These are phyloP conservation scores for Eimeria necatrix DNA, from an alignment of 169 alveolate genomes.

Conservation along the genomic window DNA sequence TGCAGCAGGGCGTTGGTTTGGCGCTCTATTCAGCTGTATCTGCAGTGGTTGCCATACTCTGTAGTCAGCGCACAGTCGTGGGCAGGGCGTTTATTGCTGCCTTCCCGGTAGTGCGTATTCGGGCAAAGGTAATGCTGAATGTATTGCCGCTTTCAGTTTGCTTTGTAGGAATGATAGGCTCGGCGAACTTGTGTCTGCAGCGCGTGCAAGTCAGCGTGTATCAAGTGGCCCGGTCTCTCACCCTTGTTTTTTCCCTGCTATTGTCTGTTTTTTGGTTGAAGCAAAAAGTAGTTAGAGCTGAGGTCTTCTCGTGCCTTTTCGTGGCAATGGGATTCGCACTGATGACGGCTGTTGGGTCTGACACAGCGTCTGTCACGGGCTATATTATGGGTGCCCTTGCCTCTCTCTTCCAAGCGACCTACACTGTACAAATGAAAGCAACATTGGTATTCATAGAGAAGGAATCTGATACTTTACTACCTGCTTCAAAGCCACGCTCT, in stretches of 20 bases:
- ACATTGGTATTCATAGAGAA: constrained; percentile 60
- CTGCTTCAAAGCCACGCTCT: not conserved
- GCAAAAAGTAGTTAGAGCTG: constrained; percentile 75
- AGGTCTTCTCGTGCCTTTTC: constrained; percentile 83
- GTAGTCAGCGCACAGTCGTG: not conserved
- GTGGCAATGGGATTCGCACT: constrained; percentile 83
- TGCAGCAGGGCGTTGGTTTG: constrained; percentile 81
- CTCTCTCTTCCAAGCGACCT: constrained; percentile 85
- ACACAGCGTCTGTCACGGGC: constrained; percentile 82
- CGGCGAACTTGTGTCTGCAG: constrained; percentile 83
- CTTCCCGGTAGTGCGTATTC: constrained; percentile 40
- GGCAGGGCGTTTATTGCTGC: not conserved
- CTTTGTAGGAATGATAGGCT: constrained; percentile 85
- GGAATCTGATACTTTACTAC: not conserved
- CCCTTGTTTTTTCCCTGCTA: constrained; percentile 82
- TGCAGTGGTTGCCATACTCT: not conserved
- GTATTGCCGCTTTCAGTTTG: constrained; percentile 83
- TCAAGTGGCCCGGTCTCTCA: constrained; percentile 86
- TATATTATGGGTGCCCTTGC: constrained; percentile 82
- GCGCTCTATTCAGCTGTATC: constrained; percentile 21
- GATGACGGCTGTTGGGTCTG: constrained; percentile 81
- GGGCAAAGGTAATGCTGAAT: not conserved
- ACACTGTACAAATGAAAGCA: constrained; percentile 84
- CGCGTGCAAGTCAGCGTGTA: constrained; percentile 86
- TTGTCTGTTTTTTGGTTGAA: constrained; percentile 82